Evolutionary conservation across 148 eudicot species (phyloP).

Genomic region (Vaccinium myrtillus): DNA sequence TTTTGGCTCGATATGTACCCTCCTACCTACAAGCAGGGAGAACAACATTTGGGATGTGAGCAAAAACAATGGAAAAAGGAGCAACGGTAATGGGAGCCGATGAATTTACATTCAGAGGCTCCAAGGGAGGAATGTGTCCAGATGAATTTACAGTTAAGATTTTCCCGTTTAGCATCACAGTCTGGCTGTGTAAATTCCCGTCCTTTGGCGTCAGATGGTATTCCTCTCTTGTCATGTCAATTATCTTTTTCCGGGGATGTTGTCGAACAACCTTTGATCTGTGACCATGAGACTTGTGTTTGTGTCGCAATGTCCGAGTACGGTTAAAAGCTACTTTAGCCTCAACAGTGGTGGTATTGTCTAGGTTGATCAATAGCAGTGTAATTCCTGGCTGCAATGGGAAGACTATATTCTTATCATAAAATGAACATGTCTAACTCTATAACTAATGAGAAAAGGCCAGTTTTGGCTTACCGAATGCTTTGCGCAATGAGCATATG

Average conservation of each 20-base stretch:
- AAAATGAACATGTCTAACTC: not conserved
- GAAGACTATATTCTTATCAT: not conserved
- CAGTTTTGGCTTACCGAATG: slow-evolving; percentile 51
- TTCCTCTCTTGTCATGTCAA: slow-evolving; percentile 49
- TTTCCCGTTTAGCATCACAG: slow-evolving; percentile 76
- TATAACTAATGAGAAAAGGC: not conserved
- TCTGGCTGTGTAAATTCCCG: slow-evolving; percentile 67
- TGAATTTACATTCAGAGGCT: slow-evolving; percentile 52
- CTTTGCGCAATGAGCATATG: slow-evolving; percentile 88
- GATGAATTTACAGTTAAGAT: slow-evolving; percentile 41
- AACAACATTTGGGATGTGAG: slow-evolving; percentile 53
- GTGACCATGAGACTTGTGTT: slow-evolving; percentile 32
- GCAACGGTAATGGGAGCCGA: slow-evolving; percentile 53
- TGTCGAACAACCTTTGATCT: slow-evolving; percentile 9
- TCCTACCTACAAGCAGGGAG: slow-evolving; percentile 66
- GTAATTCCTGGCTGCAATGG: slow-evolving; percentile 63
- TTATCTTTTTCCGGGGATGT: slow-evolving; percentile 6
- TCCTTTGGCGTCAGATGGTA: slow-evolving; percentile 76
- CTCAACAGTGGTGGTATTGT: slow-evolving; percentile 50
- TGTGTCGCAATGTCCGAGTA: slow-evolving; percentile 25
- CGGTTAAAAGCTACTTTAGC: slow-evolving; percentile 38
- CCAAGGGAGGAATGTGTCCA: slow-evolving; percentile 59
- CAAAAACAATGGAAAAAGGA: slow-evolving; percentile 75
- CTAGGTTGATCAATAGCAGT: slow-evolving; percentile 66
- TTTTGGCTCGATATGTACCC: slow-evolving; percentile 13